Evolutionary conservation across 192 early-diverging fungal genomes (phyloP).

Genomic region (Podila horticola): DNA sequence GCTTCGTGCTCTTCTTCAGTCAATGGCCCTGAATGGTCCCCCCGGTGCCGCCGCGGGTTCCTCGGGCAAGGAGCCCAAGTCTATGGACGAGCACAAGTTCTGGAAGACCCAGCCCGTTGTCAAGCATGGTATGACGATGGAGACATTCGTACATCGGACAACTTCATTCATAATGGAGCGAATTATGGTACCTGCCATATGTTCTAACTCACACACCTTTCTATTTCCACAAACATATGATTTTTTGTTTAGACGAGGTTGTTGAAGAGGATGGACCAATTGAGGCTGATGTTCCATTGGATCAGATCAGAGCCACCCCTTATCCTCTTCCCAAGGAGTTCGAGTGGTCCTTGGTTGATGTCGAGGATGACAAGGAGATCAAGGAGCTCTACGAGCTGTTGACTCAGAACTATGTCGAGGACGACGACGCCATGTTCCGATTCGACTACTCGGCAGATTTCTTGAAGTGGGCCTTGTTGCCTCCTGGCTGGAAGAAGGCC

Average conservation of each 20-base stretch:
- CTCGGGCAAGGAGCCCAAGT: conserved; percentile 53
- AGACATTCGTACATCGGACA: not conserved
- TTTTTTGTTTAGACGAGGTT: conserved; percentile 66
- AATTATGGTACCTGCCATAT: too few relatives aligned
- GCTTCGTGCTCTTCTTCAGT: conserved; percentile 31
- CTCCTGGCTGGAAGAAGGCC: conserved; percentile 86
- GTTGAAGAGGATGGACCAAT: conserved; percentile 82
- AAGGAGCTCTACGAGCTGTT: conserved; percentile 93
- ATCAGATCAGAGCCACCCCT: conserved; percentile 85
- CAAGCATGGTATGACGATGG: conserved; percentile 61
- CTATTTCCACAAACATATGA: not conserved
- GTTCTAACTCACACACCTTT: too few relatives aligned
- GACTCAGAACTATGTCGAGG: conserved; percentile 96
- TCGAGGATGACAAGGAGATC: conserved; percentile 78
- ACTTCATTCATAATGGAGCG: too few relatives aligned
- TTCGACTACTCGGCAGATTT: conserved; percentile 96
- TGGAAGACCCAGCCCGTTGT: conserved; percentile 98
- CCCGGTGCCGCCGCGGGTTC: conserved; percentile 4
- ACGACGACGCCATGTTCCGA: conserved; percentile 94
- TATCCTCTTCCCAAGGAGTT: conserved; percentile 90
- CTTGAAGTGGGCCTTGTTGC: conserved; percentile 94
- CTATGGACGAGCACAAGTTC: conserved; percentile 83
- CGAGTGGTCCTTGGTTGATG: conserved; percentile 88
- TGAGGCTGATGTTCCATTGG: conserved; percentile 76
- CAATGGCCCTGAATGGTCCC: conserved; percentile 22